Conservation (phyloP, 2,329 filamentous ascomycete genomes). For the Colletotrichum viniferum region DNA sequence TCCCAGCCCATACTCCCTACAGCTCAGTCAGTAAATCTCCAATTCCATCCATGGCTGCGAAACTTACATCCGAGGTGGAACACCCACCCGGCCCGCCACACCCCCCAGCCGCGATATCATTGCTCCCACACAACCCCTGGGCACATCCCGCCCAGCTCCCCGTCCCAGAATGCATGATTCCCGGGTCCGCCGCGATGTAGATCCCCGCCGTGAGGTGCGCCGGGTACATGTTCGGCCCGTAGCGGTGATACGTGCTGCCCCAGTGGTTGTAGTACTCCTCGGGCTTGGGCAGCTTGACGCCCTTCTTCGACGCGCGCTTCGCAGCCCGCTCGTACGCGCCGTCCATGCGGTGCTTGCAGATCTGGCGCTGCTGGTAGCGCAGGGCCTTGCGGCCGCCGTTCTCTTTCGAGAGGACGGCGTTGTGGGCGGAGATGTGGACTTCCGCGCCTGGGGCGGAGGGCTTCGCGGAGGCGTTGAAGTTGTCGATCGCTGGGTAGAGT, state of each 20-base stretch:
- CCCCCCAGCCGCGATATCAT: slow-evolving; percentile 45
- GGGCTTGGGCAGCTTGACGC: slow-evolving; percentile 49
- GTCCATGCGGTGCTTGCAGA: slow-evolving; percentile 46
- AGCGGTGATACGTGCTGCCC: slow-evolving; percentile 57
- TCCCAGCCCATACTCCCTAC: background rate
- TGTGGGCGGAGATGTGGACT: slow-evolving; percentile 76
- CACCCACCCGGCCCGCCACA: slow-evolving; percentile 45
- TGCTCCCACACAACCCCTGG: slow-evolving; percentile 12
- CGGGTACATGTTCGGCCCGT: slow-evolving; percentile 50
- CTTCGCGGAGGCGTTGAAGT: slow-evolving; percentile 40
- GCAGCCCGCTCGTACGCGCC: slow-evolving; percentile 60
- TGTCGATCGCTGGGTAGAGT: slow-evolving; percentile 29
- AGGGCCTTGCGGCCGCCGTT: slow-evolving; percentile 29
- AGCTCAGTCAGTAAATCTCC: background rate
- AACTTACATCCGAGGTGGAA: background rate
- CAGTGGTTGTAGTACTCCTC: slow-evolving; percentile 58
- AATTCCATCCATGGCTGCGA: background rate
- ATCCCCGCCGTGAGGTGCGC: slow-evolving; percentile 46
- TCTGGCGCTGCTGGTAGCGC: slow-evolving; percentile 38
- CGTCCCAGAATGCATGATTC: slow-evolving; percentile 30
- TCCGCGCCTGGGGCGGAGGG: slow-evolving; percentile 47
- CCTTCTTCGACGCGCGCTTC: slow-evolving; percentile 53
- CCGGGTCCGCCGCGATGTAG: slow-evolving; percentile 51
- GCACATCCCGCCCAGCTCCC: slow-evolving; percentile 38
- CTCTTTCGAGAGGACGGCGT: slow-evolving; percentile 54